A percentile compares a stretch with the other conserved stretches of the same genome.
Conservation (phyloP, 768 basidiomycete genomes). For the Tricholoma bakamatsutake region DNA sequence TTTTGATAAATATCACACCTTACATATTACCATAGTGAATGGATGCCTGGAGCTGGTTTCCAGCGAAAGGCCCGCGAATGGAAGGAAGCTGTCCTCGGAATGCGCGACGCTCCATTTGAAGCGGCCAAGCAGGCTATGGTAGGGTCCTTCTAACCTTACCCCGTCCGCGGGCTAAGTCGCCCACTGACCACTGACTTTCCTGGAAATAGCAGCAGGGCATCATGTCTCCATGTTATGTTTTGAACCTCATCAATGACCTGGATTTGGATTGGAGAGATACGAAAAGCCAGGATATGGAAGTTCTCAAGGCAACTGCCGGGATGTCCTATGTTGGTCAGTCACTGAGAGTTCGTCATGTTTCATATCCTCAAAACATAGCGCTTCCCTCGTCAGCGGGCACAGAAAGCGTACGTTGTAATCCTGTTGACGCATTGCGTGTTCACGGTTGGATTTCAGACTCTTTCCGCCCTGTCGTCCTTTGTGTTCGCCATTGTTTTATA, state of each 20-base stretch:
- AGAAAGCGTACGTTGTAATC: slow-evolving; percentile 30
- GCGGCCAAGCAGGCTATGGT: slow-evolving; percentile 35
- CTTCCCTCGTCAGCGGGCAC: slow-evolving; percentile 28
- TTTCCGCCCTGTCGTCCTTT: slow-evolving; percentile 29
- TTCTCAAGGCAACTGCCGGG: slow-evolving; percentile 31
- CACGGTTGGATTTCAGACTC: slow-evolving; percentile 16
- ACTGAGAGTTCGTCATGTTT: not conserved
- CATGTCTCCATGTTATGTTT: slow-evolving; percentile 28
- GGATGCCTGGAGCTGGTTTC: slow-evolving; percentile 48
- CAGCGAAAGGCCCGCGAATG: slow-evolving; percentile 44
- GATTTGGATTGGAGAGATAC: slow-evolving; percentile 16
- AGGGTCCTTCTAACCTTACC: slow-evolving; percentile 6
- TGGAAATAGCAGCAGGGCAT: slow-evolving; percentile 25
- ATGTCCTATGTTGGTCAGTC: slow-evolving; percentile 30
- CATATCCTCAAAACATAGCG: not conserved
- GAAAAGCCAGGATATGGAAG: slow-evolving; percentile 19
- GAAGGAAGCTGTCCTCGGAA: slow-evolving; percentile 40
- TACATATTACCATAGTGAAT: slow-evolving; percentile 25
- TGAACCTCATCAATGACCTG: slow-evolving; percentile 22
- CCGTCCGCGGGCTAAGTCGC: not conserved
- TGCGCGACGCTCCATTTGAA: slow-evolving; percentile 40
- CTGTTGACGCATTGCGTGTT: not conserved
- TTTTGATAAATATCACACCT: not conserved
- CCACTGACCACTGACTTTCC: not conserved
- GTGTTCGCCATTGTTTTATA: slow-evolving; percentile 29